Conservation (phyloP, 192 early-diverging fungal species). For the Fimicolochytrium jonesii region DNA sequence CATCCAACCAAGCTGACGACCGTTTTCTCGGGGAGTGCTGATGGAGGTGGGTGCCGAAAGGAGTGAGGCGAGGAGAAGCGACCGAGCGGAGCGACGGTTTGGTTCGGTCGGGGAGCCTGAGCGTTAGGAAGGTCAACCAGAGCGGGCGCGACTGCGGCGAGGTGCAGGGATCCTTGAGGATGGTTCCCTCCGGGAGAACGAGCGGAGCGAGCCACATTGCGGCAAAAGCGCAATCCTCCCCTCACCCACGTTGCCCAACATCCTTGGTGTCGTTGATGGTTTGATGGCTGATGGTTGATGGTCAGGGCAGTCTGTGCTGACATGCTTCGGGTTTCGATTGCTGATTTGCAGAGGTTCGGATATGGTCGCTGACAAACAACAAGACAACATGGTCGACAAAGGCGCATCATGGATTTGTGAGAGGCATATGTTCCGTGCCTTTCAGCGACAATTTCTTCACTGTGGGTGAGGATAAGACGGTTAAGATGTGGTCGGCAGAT, state of each 20-base stretch:
- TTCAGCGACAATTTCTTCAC: slow-evolving; percentile 72
- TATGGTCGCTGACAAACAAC: slow-evolving; percentile 83
- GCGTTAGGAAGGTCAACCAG: too few species aligned
- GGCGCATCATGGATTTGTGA: slow-evolving; percentile 80
- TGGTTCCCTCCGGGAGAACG: too few species aligned
- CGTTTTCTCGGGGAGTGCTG: slow-evolving; percentile 85
- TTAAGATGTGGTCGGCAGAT: slow-evolving; percentile 85
- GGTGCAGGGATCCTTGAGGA: not conserved
- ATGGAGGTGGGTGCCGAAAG: slow-evolving; percentile 61
- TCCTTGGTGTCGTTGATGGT: too few species aligned
- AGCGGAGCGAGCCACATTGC: too few species aligned
- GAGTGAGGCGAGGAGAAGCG: not conserved
- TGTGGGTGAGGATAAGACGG: slow-evolving; percentile 90
- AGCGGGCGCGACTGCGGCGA: too few species aligned
- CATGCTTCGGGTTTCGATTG: too few species aligned
- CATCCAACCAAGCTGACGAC: slow-evolving; percentile 83
- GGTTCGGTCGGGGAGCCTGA: too few species aligned
- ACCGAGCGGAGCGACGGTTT: not conserved
- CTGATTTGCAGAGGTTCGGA: slow-evolving; percentile 65
- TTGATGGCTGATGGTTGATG: too few species aligned
- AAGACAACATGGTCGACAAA: slow-evolving; percentile 69
- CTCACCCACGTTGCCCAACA: too few species aligned
- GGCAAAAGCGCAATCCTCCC: too few species aligned
- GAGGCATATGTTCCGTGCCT: slow-evolving; percentile 74
- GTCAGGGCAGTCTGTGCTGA: too few species aligned